phyloP scores from a whole-genome alignment of 495 filamentous ascomycete species.

The Parmelia sp. region DNA sequence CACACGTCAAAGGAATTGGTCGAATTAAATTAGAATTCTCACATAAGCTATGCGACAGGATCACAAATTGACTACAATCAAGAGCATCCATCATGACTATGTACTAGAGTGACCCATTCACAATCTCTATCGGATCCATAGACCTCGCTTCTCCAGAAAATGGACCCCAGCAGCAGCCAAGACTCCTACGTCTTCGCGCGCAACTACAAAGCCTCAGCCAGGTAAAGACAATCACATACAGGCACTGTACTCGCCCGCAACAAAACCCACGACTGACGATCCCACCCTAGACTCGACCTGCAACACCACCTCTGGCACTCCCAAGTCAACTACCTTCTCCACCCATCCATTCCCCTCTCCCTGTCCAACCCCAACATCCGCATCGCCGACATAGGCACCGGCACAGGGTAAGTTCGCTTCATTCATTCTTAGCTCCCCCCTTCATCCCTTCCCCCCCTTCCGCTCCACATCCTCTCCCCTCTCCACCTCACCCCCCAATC shows the following conservation, averaged over 20 bases:
- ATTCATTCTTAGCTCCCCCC: too few species aligned
- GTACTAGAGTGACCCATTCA: neutral
- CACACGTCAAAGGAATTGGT: neutral
- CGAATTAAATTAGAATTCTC: too few species aligned
- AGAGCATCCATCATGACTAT: too few species aligned
- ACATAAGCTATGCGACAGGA: too few species aligned
- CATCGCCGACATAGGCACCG: conserved; percentile 4
- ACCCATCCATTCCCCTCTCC: neutral
- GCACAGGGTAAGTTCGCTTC: conserved; percentile 1
- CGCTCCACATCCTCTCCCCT: neutral
- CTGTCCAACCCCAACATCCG: neutral
- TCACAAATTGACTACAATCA: too few species aligned
- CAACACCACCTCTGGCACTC: conserved; percentile 4
- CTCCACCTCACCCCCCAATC: neutral
- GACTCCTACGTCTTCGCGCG: neutral
- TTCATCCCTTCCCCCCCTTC: neutral
- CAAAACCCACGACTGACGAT: neutral
- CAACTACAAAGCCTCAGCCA: conserved; percentile 4
- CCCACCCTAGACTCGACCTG: neutral
- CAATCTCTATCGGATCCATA: neutral
- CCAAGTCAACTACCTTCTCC: neutral
- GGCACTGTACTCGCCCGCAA: too few species aligned
- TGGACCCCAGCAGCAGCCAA: neutral
- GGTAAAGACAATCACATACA: neutral
- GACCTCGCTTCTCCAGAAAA: neutral